phyloP scores from a whole-genome alignment of 225 moss, liverwort and hornwort species.

The Bryoerythrophyllum caledonicum region DNA sequence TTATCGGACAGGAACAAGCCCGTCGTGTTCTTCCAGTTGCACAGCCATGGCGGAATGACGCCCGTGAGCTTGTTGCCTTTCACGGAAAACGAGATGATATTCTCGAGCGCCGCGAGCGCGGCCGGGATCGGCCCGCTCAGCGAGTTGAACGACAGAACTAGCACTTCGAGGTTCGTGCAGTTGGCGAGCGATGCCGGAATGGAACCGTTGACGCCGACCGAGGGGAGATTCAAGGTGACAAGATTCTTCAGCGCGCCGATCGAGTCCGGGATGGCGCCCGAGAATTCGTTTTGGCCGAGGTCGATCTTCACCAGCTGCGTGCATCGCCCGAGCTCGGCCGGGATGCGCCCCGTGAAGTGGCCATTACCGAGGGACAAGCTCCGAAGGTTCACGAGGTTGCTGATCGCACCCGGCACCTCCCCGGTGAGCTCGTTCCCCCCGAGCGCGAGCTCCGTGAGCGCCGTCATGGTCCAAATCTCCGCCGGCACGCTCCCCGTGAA shows the following conservation, averaged over 20 bases:
- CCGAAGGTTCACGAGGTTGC: constrained; percentile 54
- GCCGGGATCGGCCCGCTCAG: constrained; percentile 57
- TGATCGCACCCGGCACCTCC: constrained; percentile 57
- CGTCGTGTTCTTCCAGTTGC: constrained; percentile 65
- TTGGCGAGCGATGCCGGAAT: constrained; percentile 52
- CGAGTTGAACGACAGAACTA: constrained; percentile 66
- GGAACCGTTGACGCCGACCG: constrained; percentile 45
- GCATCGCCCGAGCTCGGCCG: constrained; percentile 58
- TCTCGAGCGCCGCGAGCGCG: constrained; percentile 51
- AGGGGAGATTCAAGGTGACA: constrained; percentile 48
- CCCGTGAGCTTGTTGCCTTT: constrained; percentile 77
- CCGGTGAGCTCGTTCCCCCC: constrained; percentile 55
- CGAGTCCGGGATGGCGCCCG: constrained; percentile 69
- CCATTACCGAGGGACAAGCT: constrained; percentile 57
- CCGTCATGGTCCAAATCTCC: constrained; percentile 60
- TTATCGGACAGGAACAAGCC: constrained; percentile 58
- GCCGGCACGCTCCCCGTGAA: constrained; percentile 58
- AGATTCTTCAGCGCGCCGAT: constrained; percentile 64
- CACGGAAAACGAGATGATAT: constrained; percentile 72
- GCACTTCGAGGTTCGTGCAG: constrained; percentile 67
- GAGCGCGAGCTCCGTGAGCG: constrained; percentile 57
- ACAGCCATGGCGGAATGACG: constrained; percentile 66
- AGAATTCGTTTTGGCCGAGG: constrained; percentile 59
- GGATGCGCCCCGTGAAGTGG: constrained; percentile 52
- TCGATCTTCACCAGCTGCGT: constrained; percentile 55